Evolutionary conservation across 768 basidiomycete genomes (phyloP).

Genomic region (Auriscalpium vulgare): DNA sequence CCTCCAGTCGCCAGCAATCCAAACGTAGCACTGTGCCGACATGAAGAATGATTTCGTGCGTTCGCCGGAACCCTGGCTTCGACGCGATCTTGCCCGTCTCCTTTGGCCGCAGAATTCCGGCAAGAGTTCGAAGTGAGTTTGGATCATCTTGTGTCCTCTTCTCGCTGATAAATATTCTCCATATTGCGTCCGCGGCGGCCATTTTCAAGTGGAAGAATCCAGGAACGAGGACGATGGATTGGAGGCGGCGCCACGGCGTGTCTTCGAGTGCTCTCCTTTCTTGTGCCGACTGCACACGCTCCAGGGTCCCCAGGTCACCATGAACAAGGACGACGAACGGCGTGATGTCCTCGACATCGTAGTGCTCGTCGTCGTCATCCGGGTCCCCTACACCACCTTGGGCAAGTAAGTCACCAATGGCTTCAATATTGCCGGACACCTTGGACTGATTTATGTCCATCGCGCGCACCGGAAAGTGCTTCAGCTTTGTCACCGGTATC

Average conservation of each 20-base stretch:
- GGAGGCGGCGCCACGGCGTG: neutral
- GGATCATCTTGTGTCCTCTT: constrained; percentile 6
- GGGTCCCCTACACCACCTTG: constrained; percentile 13
- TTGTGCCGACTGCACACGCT: neutral
- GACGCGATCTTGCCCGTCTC: constrained; percentile 19
- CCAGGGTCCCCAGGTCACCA: neutral
- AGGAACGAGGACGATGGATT: constrained; percentile 10
- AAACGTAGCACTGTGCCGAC: constrained; percentile 2
- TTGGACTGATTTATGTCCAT: neutral
- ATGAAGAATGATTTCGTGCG: constrained; percentile 24
- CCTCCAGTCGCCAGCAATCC: constrained; percentile 23
- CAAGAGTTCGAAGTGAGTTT: constrained; percentile 6
- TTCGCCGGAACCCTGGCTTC: constrained; percentile 22
- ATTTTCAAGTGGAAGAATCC: constrained; percentile 27
- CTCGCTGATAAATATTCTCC: constrained; percentile 7
- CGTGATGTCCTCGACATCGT: neutral
- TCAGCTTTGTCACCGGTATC: neutral
- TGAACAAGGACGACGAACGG: neutral
- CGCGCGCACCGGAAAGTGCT: neutral
- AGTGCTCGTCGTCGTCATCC: neutral
- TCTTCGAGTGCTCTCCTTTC: neutral
- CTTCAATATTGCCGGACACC: neutral
- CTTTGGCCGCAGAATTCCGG: constrained; percentile 16
- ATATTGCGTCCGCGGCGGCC: constrained; percentile 14
- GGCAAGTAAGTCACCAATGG: constrained; percentile 6